Conservation (phyloP, 2,329 filamentous ascomycete species). For the Akanthomyces uredinophilus region DNA sequence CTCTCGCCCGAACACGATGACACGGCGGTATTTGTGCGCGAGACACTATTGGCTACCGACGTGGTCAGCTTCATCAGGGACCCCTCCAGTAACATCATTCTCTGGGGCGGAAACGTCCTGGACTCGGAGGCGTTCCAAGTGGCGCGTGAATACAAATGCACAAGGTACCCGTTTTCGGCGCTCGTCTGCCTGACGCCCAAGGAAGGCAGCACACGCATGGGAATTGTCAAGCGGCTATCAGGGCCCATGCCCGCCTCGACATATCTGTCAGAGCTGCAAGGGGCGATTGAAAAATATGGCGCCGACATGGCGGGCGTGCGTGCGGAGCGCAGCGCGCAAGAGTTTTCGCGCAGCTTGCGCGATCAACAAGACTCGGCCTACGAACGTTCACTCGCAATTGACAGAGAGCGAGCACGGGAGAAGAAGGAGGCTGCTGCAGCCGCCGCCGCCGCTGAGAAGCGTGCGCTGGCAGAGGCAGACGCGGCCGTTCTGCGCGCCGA, state of each 20-base stretch:
- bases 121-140: slow-evolving; percentile 95
- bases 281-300: slow-evolving; percentile 69
- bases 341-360: slow-evolving; percentile 75
- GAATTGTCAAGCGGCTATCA: slow-evolving; percentile 72
- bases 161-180: slow-evolving; percentile 86
- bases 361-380: slow-evolving; percentile 90
- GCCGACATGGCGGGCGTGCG: slow-evolving; percentile 69
- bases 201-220: slow-evolving; percentile 82
- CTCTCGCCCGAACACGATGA: slow-evolving; percentile 94
- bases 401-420: slow-evolving; percentile 76
- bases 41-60: slow-evolving; percentile 73
- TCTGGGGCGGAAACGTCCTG: slow-evolving; percentile 91
- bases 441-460: slow-evolving; percentile 62
- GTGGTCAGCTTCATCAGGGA: slow-evolving; percentile 71
- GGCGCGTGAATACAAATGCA: slow-evolving; percentile 77
- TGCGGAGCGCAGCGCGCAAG: slow-evolving; percentile 72
- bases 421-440: slow-evolving; percentile 69
- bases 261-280: slow-evolving; percentile 71
- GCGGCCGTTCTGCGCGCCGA: slow-evolving; percentile 48
- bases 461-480: slow-evolving; percentile 54
- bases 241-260: slow-evolving; percentile 65
- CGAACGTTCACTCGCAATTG: slow-evolving; percentile 81
- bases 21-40: slow-evolving; percentile 71
- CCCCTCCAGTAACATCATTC: slow-evolving; percentile 69
- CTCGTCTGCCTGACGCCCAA: slow-evolving; percentile 83